Evolutionary conservation across 441 rosid species (phyloP).

Genomic region (Iberis amara): DNA sequence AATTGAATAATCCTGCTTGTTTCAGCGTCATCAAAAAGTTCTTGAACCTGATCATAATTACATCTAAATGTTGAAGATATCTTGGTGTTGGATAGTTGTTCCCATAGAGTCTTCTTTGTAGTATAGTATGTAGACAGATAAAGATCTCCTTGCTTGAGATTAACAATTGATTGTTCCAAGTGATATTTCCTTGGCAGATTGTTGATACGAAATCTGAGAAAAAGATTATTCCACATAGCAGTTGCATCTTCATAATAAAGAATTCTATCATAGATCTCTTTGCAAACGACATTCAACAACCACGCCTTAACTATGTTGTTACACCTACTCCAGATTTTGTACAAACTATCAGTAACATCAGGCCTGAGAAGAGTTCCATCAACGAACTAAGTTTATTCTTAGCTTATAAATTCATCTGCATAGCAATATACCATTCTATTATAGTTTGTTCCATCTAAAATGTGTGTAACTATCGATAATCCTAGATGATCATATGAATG

Average conservation of each 20-base stretch:
- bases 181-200: background rate
- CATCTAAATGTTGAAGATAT: background rate
- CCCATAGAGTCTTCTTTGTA: background rate
- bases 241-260: background rate
- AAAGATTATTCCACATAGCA: background rate
- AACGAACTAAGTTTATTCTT: background rate
- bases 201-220: background rate
- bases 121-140: background rate
- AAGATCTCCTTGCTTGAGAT: background rate
- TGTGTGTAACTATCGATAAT: background rate
- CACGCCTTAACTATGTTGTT: background rate
- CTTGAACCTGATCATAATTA: background rate
- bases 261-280: background rate
- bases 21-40: background rate
- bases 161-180: background rate
- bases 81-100: background rate
- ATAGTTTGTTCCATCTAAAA: background rate
- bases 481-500: background rate
- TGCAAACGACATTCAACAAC: background rate
- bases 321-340: background rate
- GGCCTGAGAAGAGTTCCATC: background rate
- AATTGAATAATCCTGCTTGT: background rate
- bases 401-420: background rate
- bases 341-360: background rate
- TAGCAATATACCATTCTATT: background rate